Conservation (phyloP, 495 filamentous ascomycete genomes). For the Xylaria intraflava region DNA sequence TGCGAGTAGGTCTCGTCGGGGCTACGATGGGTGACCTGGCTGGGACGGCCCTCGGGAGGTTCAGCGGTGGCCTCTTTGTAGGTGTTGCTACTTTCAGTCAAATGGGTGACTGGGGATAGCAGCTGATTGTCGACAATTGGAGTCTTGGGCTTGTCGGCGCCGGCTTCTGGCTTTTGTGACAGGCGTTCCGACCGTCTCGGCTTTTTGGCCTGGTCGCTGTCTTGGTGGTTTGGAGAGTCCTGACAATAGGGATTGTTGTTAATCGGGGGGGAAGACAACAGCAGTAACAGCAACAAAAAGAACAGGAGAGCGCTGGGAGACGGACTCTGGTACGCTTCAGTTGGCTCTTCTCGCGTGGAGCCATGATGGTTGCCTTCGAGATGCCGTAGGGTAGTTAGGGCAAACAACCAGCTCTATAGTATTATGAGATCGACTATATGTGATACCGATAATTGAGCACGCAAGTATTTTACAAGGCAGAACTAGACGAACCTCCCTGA, state of each 20-base stretch:
- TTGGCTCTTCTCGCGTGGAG: constrained; percentile 51
- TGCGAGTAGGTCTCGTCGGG: constrained; percentile 41
- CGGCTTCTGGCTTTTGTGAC: constrained; percentile 39
- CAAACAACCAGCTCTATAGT: not conserved
- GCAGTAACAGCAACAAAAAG: not conserved
- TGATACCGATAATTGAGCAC: not conserved
- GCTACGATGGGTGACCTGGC: constrained; percentile 47
- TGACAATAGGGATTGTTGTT: constrained; percentile 18
- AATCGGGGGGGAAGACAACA: constrained; percentile 15
- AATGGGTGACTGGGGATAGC: constrained; percentile 75
- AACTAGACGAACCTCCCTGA: not conserved
- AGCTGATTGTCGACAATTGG: constrained; percentile 57
- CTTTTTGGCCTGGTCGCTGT: constrained; percentile 54
- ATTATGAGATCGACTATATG: not conserved
- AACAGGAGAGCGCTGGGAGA: constrained; percentile 12
- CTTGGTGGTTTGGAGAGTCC: constrained; percentile 39
- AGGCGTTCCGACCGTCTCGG: constrained; percentile 58
- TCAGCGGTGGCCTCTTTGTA: constrained; percentile 68
- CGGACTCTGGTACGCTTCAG: constrained; percentile 47
- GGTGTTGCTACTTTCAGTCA: constrained; percentile 48
- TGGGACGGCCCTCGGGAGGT: constrained; percentile 56
- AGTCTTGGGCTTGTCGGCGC: constrained; percentile 43
- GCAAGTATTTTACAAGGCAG: too few species aligned
- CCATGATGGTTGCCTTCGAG: constrained; percentile 31
- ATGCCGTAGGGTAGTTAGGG: not conserved